A percentile compares a stretch with the other conserved stretches of the same genome.
Conservation (phyloP, 257 asterid genomes). For the Capsicum chinense region DNA sequence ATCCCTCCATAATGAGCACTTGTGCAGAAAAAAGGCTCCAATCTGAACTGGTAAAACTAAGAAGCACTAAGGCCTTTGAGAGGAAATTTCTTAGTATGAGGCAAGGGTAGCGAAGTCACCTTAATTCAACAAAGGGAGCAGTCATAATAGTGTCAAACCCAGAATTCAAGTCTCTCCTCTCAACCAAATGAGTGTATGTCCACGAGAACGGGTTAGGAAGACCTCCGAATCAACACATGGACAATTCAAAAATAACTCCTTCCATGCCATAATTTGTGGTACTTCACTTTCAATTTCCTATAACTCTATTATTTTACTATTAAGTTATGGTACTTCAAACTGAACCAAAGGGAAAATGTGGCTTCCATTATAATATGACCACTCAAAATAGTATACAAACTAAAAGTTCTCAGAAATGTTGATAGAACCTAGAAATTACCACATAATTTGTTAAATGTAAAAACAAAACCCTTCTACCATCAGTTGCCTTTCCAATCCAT, state of each 20-base stretch:
- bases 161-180: conserved; percentile 1
- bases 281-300: background rate
- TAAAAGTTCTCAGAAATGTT: background rate
- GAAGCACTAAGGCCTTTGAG: conserved; percentile 16
- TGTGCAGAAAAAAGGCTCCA: background rate
- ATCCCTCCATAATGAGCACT: background rate
- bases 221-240: background rate
- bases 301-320: background rate
- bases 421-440: background rate
- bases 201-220: conserved; percentile 18
- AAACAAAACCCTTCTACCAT: background rate
- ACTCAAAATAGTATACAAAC: background rate
- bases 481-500: background rate
- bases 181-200: conserved; percentile 2
- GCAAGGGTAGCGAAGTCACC: background rate
- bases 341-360: background rate
- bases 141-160: background rate
- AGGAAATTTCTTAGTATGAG: conserved; percentile 1
- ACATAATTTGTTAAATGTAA: background rate
- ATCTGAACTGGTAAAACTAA: conserved; percentile 9
- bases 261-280: background rate
- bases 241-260: conserved; percentile 1
- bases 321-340: background rate
- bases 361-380: conserved; percentile 14
- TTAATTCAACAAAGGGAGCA: background rate